Percentiles rank a stretch among this genome's conserved stretches.
Evolutionary conservation across 1,284 basidiomycete species (phyloP).

Genomic region (Dichomitus squalens): DNA sequence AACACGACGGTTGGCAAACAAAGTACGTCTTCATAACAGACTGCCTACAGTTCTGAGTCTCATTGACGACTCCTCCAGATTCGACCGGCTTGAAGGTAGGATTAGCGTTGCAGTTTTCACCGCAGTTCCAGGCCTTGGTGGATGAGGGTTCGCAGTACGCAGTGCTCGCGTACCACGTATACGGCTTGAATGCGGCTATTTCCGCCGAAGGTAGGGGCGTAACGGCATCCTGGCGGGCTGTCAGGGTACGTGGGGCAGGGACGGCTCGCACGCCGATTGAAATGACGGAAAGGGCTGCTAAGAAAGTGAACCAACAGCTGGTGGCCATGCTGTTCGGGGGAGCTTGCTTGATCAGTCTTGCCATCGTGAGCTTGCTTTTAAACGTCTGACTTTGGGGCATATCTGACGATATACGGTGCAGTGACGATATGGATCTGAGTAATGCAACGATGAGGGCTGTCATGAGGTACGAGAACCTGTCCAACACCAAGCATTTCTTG

Average conservation of each 20-base stretch:
- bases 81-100: constrained; percentile 23
- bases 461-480: too few relatives aligned
- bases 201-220: constrained; percentile 42
- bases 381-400: too few relatives aligned
- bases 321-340: not conserved
- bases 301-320: not conserved
- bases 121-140: constrained; percentile 59
- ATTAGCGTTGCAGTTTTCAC: constrained; percentile 54
- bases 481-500: too few relatives aligned
- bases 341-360: too few relatives aligned
- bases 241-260: not conserved
- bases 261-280: not conserved
- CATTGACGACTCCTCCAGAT: constrained; percentile 7
- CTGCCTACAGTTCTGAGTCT: constrained; percentile 9
- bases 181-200: constrained; percentile 52
- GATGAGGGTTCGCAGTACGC: constrained; percentile 50
- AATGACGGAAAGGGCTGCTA: not conserved
- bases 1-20: not conserved
- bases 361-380: too few relatives aligned
- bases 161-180: constrained; percentile 54
- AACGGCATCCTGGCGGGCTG: constrained; percentile 20
- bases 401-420: too few relatives aligned
- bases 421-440: too few relatives aligned
- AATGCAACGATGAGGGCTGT: too few relatives aligned
- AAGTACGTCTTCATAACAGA: not conserved